Conservation (phyloP, 768 basidiomycete genomes). For the Kwoniella mangroviensis region DNA sequence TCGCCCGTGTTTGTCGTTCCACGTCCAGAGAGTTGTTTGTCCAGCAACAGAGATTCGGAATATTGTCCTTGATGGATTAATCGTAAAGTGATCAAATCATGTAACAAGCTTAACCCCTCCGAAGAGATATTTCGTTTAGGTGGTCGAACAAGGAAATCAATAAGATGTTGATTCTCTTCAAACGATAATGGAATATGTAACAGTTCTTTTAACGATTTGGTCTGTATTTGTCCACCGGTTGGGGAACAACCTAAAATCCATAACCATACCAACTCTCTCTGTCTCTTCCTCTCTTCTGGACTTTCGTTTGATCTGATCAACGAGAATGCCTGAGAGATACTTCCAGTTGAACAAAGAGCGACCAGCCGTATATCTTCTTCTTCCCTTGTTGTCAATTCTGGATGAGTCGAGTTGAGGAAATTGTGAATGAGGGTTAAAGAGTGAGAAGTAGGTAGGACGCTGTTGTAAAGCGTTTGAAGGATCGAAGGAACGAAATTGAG, state of each 20-base stretch:
- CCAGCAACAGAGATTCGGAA: slow-evolving; percentile 44
- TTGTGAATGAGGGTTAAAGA: slow-evolving; percentile 31
- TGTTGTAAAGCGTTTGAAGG: slow-evolving; percentile 34
- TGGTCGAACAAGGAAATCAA: slow-evolving; percentile 44
- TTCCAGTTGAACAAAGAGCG: slow-evolving; percentile 25
- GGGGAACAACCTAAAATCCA: slow-evolving; percentile 41
- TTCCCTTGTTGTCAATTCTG: slow-evolving; percentile 12
- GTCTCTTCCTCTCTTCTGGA: slow-evolving; percentile 4
- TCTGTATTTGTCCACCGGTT: slow-evolving; percentile 28
- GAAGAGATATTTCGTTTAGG: slow-evolving; percentile 30
- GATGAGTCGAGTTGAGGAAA: slow-evolving; percentile 29
- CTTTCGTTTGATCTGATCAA: slow-evolving; percentile 32
- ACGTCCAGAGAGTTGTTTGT: slow-evolving; percentile 44
- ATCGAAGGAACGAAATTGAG: slow-evolving; percentile 47
- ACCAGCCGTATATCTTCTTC: slow-evolving; percentile 29
- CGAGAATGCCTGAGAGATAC: slow-evolving; percentile 38
- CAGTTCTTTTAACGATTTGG: slow-evolving; percentile 29
- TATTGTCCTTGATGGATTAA: slow-evolving; percentile 52
- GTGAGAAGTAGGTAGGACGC: slow-evolving; percentile 36
- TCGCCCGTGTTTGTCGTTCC: background rate
- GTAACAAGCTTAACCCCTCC: slow-evolving; percentile 34
- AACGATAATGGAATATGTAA: slow-evolving; percentile 43
- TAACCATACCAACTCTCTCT: slow-evolving; percentile 36
- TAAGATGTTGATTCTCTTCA: slow-evolving; percentile 42
- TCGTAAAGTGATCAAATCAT: slow-evolving; percentile 50